These are phyloP conservation scores for Sicyos baderoa DNA, from an alignment of 306 rosid species.

Conservation along the genomic window DNA sequence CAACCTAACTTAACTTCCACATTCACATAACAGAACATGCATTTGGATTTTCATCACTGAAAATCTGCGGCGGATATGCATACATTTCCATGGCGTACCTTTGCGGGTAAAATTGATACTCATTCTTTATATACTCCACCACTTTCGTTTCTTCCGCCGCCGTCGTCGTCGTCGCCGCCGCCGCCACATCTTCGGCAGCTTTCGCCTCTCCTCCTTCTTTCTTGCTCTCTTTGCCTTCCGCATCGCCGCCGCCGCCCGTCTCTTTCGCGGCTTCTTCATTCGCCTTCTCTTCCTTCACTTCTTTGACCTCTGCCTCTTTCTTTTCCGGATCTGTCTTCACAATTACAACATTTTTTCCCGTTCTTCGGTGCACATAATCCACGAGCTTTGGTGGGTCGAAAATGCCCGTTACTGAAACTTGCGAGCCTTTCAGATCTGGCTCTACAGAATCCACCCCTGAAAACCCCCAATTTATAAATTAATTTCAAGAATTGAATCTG, in stretches of 20 bases:
- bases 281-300: constrained; percentile 14
- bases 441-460: constrained; percentile 78
- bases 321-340: constrained; percentile 66
- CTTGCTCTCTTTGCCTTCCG: neutral
- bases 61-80: constrained; percentile 60
- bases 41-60: too few species aligned
- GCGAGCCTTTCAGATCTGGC: constrained; percentile 70
- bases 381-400: constrained; percentile 55
- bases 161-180: too few species aligned
- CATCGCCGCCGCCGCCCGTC: neutral
- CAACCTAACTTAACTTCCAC: too few species aligned
- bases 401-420: constrained; percentile 71
- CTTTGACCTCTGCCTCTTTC: constrained; percentile 32
- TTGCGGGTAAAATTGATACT: constrained; percentile 43
- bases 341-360: constrained; percentile 65
- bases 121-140: constrained; percentile 47
- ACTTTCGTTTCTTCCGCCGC: constrained; percentile 33
- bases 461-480: neutral
- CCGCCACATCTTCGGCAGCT: constrained; percentile 3
- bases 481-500: neutral
- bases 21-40: constrained; percentile 54
- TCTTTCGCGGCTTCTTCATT: constrained; percentile 27
- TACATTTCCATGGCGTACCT: constrained; percentile 41
- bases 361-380: constrained; percentile 63
- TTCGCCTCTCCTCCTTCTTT: constrained; percentile 24